Evolutionary conservation across 805 yeast genomes (phyloP).

Genomic region (Diddensiella caesifluorescens): DNA sequence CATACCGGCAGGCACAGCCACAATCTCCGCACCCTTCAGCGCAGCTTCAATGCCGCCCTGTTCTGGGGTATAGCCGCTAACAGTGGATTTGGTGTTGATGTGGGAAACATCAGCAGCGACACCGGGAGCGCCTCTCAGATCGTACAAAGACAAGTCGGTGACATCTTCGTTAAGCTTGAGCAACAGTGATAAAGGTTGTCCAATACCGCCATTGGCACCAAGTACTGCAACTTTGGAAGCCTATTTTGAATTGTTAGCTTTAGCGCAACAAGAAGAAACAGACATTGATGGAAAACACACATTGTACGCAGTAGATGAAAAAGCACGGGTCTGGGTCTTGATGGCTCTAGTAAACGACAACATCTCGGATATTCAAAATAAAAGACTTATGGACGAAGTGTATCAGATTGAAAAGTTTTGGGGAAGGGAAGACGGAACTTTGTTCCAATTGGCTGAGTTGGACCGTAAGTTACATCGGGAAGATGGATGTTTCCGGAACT

Average conservation of each 20-base stretch:
- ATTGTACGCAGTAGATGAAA: conserved; percentile 19
- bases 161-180: conserved; percentile 85
- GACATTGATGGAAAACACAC: conserved; percentile 8
- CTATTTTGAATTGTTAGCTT: conserved; percentile 10
- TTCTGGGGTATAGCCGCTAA: conserved; percentile 83
- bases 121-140: conserved; percentile 89
- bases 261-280: conserved; percentile 1
- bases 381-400: no score
- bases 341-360: conserved; percentile 4
- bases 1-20: conserved; percentile 95
- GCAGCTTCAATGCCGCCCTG: conserved; percentile 61
- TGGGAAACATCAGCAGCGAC: conserved; percentile 96
- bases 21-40: conserved; percentile 63
- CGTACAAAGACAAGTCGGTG: conserved; percentile 79
- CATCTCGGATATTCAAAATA: no score
- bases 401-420: no score
- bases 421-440: no score
- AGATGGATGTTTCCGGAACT: no score
- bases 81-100: conserved; percentile 86
- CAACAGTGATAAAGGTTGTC: conserved; percentile 79
- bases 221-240: conserved; percentile 68
- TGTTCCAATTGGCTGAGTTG: no score
- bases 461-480: no score
- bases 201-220: conserved; percentile 98
- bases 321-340: conserved; percentile 14